A percentile compares a stretch with the other conserved stretches of the same genome.
Evolutionary conservation across 495 filamentous ascomycete genomes (phyloP).

Genomic region (Xylaria acuta): DNA sequence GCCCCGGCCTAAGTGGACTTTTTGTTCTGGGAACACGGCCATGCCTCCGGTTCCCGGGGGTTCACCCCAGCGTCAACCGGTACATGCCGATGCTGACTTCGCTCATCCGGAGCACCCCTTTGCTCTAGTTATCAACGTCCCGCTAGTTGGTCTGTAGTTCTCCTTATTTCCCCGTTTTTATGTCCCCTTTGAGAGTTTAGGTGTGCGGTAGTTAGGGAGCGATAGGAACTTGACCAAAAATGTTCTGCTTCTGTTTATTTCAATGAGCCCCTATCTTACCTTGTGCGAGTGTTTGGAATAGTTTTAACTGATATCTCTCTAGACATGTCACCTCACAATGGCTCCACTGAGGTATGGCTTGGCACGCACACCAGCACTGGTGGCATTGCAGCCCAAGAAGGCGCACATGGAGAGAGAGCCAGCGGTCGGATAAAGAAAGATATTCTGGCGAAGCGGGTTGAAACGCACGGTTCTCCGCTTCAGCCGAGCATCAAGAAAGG

Average conservation of each 20-base stretch:
- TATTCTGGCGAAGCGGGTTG: slow-evolving; percentile 48
- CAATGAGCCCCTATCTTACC: not conserved
- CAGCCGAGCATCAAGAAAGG: slow-evolving; percentile 61
- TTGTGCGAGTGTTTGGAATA: not conserved
- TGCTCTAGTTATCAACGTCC: slow-evolving; percentile 61
- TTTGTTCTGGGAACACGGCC: slow-evolving; percentile 61
- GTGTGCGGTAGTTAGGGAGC: not conserved
- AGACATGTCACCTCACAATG: slow-evolving; percentile 59
- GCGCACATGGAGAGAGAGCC: slow-evolving; percentile 48
- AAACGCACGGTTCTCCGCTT: slow-evolving; percentile 47
- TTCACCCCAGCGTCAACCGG: slow-evolving; percentile 54
- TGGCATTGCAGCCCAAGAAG: slow-evolving; percentile 52
- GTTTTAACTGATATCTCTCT: not conserved
- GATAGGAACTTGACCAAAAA: not conserved
- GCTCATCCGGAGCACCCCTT: slow-evolving; percentile 60
- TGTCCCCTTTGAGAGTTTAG: not conserved
- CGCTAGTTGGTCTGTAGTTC: slow-evolving; percentile 46
- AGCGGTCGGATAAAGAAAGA: slow-evolving; percentile 55
- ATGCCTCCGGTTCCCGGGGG: slow-evolving; percentile 50
- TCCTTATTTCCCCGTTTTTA: not conserved
- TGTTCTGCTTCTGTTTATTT: not conserved
- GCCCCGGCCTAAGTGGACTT: slow-evolving; percentile 54
- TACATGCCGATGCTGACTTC: slow-evolving; percentile 65
- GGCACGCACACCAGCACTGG: slow-evolving; percentile 55
- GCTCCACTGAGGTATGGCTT: slow-evolving; percentile 66